Conservation (phyloP, 768 basidiomycete genomes). For the Rhizopogon sp. region DNA sequence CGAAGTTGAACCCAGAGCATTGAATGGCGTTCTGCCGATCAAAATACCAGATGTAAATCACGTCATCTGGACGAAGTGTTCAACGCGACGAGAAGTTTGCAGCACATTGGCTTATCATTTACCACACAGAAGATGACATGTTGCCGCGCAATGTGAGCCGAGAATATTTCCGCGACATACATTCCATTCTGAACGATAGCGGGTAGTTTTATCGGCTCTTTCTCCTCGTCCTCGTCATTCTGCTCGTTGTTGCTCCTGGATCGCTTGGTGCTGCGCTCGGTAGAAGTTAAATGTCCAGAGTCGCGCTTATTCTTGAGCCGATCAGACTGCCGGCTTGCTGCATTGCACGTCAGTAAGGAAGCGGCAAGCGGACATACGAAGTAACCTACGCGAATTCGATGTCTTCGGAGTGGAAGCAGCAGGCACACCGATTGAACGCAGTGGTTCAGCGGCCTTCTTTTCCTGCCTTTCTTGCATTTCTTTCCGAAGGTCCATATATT, state of each 20-base stretch:
- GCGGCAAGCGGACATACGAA: not conserved
- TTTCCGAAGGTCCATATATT: not conserved
- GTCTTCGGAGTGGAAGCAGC: not conserved
- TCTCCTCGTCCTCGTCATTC: not conserved
- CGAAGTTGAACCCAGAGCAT: constrained; percentile 1
- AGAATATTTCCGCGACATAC: constrained; percentile 1
- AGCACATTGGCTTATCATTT: not conserved
- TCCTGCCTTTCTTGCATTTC: not conserved
- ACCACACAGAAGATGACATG: not conserved
- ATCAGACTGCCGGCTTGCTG: not conserved
- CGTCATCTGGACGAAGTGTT: not conserved
- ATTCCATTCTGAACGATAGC: not conserved
- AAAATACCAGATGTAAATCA: not conserved
- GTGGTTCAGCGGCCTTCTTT: not conserved
- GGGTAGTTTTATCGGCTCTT: not conserved
- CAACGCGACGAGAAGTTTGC: not conserved
- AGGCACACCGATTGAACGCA: not conserved
- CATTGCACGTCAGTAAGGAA: not conserved
- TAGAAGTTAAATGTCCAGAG: not conserved
- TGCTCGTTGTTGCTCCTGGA: not conserved
- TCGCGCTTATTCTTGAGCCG: not conserved
- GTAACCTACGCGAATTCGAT: not conserved
- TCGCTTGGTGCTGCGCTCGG: not conserved
- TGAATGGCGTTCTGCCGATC: not conserved
- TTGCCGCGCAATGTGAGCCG: not conserved